Evolutionary conservation across 179 eudicot species (phyloP), one percentile per base, ranked within the genome.

Genomic region (Beta macrorhiza): DNA sequence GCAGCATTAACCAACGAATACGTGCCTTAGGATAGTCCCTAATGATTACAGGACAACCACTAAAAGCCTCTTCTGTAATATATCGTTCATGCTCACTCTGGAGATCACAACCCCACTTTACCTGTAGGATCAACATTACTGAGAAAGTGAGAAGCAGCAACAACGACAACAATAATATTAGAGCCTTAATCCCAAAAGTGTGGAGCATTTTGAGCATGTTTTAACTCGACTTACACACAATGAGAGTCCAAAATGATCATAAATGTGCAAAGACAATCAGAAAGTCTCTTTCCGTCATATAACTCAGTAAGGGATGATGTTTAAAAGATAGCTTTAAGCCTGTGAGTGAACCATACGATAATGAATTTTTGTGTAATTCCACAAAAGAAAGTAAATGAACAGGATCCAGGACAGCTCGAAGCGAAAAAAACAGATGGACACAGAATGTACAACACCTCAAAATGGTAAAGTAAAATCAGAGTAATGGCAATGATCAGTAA

Each of bases 71-170:
- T 84, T 95, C 99, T 22, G 99, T 90, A 51, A 96, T 94, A 87
- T 88, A 96, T 12, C 99, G 93, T 75, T 96, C 99, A 81, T 96
- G 99, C 87, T 96, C 99, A 83, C 99, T 96, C 86, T 96, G 99
- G 81, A 96, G 90, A 90, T 96, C 99, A 87, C 92, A 90, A 47
- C 99, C 99, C 99, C 99, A 96, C 86, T 88, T 88, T 72, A 96
- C 97, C 99, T 93, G 85, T 79, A 65, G 72, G 61, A 81, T 37
- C 20, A 44, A 76, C 77, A 77, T 19, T 44, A 2, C 37, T 20
- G 25, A 68, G 19, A 62, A n/a, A 5, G 29, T 56, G 64, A 75
- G 67, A 75, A 57, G 65, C 67, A 75, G 37, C 17, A 58, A 17
- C 20, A 58, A 58, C 11, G 53, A 51, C 53, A 47, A n/a, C 14